Conservation (phyloP, 176 grass and related monocot species). For the Rhynchospora pubera region DNA sequence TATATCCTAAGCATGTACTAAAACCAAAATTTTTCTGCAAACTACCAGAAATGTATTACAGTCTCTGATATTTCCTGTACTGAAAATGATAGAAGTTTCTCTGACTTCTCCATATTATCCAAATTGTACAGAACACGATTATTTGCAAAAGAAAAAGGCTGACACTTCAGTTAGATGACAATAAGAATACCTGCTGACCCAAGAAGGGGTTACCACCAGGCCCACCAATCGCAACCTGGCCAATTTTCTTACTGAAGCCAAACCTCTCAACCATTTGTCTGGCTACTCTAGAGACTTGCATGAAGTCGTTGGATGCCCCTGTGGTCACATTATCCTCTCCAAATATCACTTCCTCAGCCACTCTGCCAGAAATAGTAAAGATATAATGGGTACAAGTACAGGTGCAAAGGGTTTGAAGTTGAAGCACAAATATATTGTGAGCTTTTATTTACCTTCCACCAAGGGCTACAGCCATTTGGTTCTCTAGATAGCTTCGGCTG, state of each 20-base stretch:
- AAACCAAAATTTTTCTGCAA: background rate
- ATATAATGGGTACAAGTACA: background rate
- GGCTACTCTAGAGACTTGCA: constrained; percentile 93
- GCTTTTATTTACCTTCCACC: constrained; percentile 60
- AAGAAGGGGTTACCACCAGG: constrained; percentile 96
- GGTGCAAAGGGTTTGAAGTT: background rate
- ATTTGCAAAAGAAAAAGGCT: background rate
- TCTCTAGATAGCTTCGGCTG: constrained; percentile 94
- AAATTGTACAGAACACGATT: background rate
- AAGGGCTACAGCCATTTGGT: constrained; percentile 99
- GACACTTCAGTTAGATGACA: background rate
- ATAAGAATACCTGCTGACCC: constrained; percentile 78
- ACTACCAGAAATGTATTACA: background rate
- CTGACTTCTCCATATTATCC: background rate
- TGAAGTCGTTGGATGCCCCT: constrained; percentile 92
- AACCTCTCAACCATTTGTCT: constrained; percentile 99
- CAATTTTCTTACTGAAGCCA: constrained; percentile 97
- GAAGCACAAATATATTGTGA: background rate
- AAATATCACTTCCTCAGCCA: constrained; percentile 99
- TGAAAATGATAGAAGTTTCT: background rate
- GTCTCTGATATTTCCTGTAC: background rate
- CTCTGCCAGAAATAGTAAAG: constrained; percentile 35
- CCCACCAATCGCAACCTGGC: constrained; percentile 81
- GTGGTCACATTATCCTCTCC: constrained; percentile 88
- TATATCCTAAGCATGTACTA: background rate